Base-by-base conservation (phyloP, 2,329 filamentous ascomycete species). In the Ophidiomyces ophidiicola region DNA sequence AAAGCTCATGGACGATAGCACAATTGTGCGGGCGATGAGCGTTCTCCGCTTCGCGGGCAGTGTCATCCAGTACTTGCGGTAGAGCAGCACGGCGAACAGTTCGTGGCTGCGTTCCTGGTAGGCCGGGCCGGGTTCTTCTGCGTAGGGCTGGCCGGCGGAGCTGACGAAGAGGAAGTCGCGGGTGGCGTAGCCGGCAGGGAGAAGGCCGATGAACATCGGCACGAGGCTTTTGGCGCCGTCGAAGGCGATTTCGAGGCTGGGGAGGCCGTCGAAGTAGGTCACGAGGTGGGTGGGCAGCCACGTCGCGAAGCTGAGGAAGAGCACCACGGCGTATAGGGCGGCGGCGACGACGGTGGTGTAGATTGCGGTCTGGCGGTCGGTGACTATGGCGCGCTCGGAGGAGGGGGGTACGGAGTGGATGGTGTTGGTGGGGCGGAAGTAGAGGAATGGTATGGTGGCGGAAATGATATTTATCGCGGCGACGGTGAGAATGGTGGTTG, bases 201-300 rank as follows among this genome's bases (percentile, higher is more conserved):
- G 60, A 33, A 82, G 68, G 6, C 71, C 68, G 28, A 71, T 31
- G 39, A 67, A 59, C 7, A 69, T 53, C 8, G 51, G 48, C 1
- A 64, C 60, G 6, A 68, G 53, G 7, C 58, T 58, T 25, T 76
- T 73, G 1, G 72, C 72, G 7, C 79, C 72, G 15, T 71, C 64
- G 55, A 88, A 76, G 2, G 78, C 81, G 8, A 72, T 68, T 45
- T 74, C 71, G 34, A 94, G 67, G 20, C 76, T 80, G 5, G 72
- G 66, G 37, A 94, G 70, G 41, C 69, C 71, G n/a, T 71, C 63
- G 53, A 94, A 94, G 64, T 88, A 73, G 20, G 76, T 64, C 36
- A 86, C 72, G n/a, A 94, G 68, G 52, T 75, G 75, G 17, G 66
- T 60, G 5, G 84, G 83, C 11, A 94, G 70, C 61, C 78, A 78